Evolutionary conservation across 768 basidiomycete genomes (phyloP).

Genomic region (Boletus speciosus): DNA sequence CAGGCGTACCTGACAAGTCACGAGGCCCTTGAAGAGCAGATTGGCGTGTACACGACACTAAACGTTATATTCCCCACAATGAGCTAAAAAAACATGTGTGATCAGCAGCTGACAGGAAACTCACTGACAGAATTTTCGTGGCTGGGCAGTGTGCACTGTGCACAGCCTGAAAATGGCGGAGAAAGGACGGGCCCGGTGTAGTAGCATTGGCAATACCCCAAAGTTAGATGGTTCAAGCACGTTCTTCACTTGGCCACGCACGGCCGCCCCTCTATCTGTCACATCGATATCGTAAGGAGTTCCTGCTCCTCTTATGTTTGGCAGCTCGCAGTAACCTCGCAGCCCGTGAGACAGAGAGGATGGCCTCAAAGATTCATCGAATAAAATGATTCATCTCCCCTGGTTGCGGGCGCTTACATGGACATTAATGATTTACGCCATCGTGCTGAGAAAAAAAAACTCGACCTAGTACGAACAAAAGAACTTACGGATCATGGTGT

Average conservation of each 20-base stretch:
- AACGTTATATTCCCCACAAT: slow-evolving; percentile 26
- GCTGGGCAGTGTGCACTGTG: not conserved
- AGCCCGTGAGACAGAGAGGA: slow-evolving; percentile 11
- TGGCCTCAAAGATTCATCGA: slow-evolving; percentile 1
- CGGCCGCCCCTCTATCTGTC: slow-evolving; percentile 9
- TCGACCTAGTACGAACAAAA: not conserved
- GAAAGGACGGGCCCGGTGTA: not conserved
- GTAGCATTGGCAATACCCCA: not conserved
- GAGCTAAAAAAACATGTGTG: slow-evolving; percentile 18
- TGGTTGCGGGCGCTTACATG: not conserved
- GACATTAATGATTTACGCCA: slow-evolving; percentile 7
- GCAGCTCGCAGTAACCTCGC: not conserved
- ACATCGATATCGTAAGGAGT: slow-evolving; percentile 9
- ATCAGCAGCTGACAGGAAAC: slow-evolving; percentile 9
- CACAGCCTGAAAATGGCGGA: not conserved
- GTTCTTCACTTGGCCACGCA: slow-evolving; percentile 6
- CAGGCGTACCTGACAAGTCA: slow-evolving; percentile 7
- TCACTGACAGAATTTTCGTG: not conserved
- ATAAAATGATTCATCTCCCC: slow-evolving; percentile 12
- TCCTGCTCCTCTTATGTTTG: not conserved
- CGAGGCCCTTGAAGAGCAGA: slow-evolving; percentile 3
- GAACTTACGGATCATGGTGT: slow-evolving; percentile 5
- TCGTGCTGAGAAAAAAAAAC: not conserved
- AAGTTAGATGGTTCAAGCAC: slow-evolving; percentile 6
- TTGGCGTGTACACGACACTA: slow-evolving; percentile 4